Evolutionary conservation across 148 eudicot species (phyloP).

Genomic region (Heliamphora exappendiculata): DNA sequence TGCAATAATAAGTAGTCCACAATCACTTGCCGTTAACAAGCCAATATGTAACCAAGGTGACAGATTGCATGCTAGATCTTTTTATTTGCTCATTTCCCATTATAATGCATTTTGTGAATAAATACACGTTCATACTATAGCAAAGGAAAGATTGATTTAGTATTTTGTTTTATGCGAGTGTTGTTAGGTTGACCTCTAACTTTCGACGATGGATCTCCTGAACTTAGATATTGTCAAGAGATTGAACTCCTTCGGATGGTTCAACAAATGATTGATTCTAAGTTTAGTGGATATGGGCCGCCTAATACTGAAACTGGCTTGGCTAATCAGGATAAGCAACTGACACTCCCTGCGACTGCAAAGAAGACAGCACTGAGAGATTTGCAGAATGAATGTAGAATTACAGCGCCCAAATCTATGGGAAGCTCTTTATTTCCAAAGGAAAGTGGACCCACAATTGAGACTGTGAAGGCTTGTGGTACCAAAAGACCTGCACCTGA

Average conservation of each 20-base stretch:
- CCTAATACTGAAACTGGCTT: constrained; percentile 33
- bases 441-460: constrained; percentile 29
- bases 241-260: constrained; percentile 31
- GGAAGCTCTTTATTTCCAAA: constrained; percentile 33
- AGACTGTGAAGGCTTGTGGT: constrained; percentile 40
- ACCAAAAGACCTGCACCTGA: constrained; percentile 44
- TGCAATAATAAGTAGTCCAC: neutral
- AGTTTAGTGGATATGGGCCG: constrained; percentile 30
- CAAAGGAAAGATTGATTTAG: neutral
- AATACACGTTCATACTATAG: neutral
- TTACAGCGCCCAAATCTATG: constrained; percentile 30
- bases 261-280: constrained; percentile 41
- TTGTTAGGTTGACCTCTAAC: neutral
- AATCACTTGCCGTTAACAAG: neutral
- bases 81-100: neutral
- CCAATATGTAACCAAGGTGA: neutral
- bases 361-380: constrained; percentile 54
- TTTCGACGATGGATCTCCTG: neutral
- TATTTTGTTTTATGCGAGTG: neutral
- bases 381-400: constrained; percentile 47
- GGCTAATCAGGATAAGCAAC: constrained; percentile 40
- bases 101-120: neutral
- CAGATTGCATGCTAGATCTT: neutral
- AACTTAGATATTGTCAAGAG: constrained; percentile 5
- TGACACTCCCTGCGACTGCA: constrained; percentile 27